Evolutionary conservation across 2,329 filamentous ascomycete genomes (phyloP), one percentile per base, ranked within the genome.

Genomic region (Fusarium aywerte): DNA sequence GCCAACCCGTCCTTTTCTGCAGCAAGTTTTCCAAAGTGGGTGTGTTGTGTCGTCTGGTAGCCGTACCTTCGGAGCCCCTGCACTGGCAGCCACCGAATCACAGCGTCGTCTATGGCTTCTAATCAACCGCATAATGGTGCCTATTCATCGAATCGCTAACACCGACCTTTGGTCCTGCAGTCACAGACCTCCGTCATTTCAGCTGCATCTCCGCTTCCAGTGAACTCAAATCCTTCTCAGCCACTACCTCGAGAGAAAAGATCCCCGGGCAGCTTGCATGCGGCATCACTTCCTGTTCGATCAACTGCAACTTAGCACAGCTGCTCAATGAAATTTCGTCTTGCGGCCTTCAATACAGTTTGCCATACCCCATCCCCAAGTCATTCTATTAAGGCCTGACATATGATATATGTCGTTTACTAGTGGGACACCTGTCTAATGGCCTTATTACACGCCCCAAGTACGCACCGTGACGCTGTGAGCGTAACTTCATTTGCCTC

Each of bases 171-270:
- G 35, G 32, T 45, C 27, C 49, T 58, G 47, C 56, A 20, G 43
- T 54, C 51, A 48, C 47, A 25, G 21, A 62, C 31, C 50, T 66
- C 60, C 65, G 60, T 68, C 65, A 68, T 68, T 68, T 68, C 65
- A 68, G 65, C 65, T 68, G 25, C 61, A 39, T 43, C 65, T 68
- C 65, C 65, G 61, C 65, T 68, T 68, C 47, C 56, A 38, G 48
- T 42, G 25, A 68, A 68, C 65, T 68, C 65, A 68, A 68, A 68
- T 65, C 52, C 35, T 66, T 58, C 48, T 49, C 61, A 68, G 55
- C 65, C 61, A 68, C 65, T 65, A 38, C 43, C 29, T 59, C 55
- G 43, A 68, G 48, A 31, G 39, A 64, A 39, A 63, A 33, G 62
- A 68, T 55, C 60, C 65, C 49, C 61, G 55, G 39, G 58, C 38